These are phyloP conservation scores for Tetratostichococcus sp. DNA, from an alignment of 139 green algal species.

Conservation along the genomic window DNA sequence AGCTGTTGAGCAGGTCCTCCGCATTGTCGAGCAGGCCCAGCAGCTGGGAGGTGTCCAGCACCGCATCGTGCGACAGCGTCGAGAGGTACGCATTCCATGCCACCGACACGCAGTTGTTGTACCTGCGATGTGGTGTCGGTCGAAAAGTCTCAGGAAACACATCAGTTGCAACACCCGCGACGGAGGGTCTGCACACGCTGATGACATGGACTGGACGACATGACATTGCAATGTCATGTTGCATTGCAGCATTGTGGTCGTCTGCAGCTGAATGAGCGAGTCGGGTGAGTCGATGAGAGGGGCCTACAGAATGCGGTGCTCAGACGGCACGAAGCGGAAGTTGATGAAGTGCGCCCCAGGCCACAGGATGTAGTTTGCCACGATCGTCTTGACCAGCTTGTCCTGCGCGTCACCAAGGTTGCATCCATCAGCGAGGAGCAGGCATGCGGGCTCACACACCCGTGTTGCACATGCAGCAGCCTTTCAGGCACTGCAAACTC, in stretches of 20 bases:
- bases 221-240: no score
- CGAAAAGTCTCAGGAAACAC: no score
- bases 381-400: conserved; percentile 51
- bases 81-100: conserved; percentile 9
- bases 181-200: no score
- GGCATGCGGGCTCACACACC: no score
- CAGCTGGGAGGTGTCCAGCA: conserved; percentile 14
- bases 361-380: conserved; percentile 71
- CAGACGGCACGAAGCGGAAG: conserved; percentile 68
- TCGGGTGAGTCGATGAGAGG: no score
- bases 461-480: no score
- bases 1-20: conserved; percentile 5
- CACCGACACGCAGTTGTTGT: conserved; percentile 62
- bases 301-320: conserved; percentile 61
- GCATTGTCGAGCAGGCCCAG: conserved; percentile 13
- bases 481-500: no score
- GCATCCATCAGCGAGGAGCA: no score
- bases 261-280: no score
- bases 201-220: no score
- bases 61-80: conserved; percentile 16
- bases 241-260: no score
- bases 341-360: conserved; percentile 74
- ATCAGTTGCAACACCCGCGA: no score
- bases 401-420: conserved; percentile 17
- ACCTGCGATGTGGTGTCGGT: conserved; percentile 29